Percentiles rank a stretch among this genome's conserved stretches.
Evolutionary conservation across 306 rosid species (phyloP).

Genomic region (Begonia masoniana): DNA sequence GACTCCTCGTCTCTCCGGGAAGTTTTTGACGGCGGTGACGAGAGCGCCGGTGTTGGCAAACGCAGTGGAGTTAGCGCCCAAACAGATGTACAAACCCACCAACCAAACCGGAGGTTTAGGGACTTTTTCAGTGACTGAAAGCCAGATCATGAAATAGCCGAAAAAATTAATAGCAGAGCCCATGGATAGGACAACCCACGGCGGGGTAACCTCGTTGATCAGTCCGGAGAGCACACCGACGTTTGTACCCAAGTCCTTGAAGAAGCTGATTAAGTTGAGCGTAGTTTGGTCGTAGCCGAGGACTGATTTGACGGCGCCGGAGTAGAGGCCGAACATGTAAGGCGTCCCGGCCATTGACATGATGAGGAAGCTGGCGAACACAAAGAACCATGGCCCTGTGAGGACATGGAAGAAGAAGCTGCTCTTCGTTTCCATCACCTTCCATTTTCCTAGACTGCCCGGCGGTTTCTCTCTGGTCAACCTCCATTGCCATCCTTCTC

Average conservation of each 20-base stretch:
- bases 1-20: constrained; percentile 36
- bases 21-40: constrained; percentile 43
- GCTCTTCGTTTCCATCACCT: constrained; percentile 6
- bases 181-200: constrained; percentile 41
- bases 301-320: constrained; percentile 32
- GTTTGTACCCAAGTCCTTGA: constrained; percentile 75
- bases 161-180: constrained; percentile 34
- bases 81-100: constrained; percentile 36
- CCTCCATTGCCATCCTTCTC: no score
- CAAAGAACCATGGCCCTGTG: constrained; percentile 64
- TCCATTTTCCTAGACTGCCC: no score
- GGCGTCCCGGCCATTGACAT: constrained; percentile 77
- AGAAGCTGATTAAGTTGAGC: constrained; percentile 66
- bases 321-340: constrained; percentile 71
- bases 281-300: constrained; percentile 81
- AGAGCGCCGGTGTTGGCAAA: constrained; percentile 48
- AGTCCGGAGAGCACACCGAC: constrained; percentile 61
- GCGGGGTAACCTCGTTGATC: constrained; percentile 69
- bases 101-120: constrained; percentile 33
- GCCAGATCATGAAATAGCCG: constrained; percentile 53
- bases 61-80: constrained; percentile 43
- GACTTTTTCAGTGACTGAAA: constrained; percentile 26
- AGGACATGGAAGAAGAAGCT: constrained; percentile 25
- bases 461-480: no score
- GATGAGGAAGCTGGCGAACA: constrained; percentile 57